A percentile compares a stretch with the other conserved stretches of the same genome.
Evolutionary conservation across 306 rosid genomes (phyloP).

Genomic region (Cucurbita moschata): DNA sequence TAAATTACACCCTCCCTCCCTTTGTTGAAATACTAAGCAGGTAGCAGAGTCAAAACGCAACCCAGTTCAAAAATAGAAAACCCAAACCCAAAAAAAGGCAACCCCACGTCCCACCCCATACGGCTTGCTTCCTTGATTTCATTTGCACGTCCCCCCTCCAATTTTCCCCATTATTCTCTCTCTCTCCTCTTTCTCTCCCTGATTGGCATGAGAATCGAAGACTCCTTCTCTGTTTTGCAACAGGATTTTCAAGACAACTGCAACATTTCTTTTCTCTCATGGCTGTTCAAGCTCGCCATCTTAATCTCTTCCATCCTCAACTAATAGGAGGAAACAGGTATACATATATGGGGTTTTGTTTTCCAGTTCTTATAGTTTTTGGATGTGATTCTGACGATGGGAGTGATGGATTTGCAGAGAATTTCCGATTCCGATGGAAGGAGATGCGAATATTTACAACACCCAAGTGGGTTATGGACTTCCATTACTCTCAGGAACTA

Average conservation of each 20-base stretch:
- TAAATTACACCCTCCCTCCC: neutral
- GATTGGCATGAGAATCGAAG: neutral
- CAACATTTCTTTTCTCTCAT: conserved; percentile 12
- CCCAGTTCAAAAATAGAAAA: conserved; percentile 26
- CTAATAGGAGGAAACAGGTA: conserved; percentile 45
- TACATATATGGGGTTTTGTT: neutral
- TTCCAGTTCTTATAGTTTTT: neutral
- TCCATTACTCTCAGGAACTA: conserved; percentile 31
- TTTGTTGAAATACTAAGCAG: neutral
- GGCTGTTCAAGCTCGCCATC: conserved; percentile 87
- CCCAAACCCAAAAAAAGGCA: conserved; percentile 17
- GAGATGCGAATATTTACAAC: conserved; percentile 24
- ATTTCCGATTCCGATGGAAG: conserved; percentile 36
- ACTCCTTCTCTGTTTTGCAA: neutral
- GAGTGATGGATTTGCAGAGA: conserved; percentile 21
- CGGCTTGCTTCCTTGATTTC: conserved; percentile 41
- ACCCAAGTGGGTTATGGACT: conserved; percentile 26
- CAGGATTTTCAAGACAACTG: neutral
- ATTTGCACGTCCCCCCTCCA: conserved; percentile 5
- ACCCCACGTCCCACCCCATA: conserved; percentile 49
- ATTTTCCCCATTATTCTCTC: conserved; percentile 16
- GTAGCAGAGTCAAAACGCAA: neutral
- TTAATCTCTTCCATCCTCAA: conserved; percentile 52
- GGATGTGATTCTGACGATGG: neutral
- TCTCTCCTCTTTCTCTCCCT: conserved; percentile 16